A percentile compares a stretch with the other conserved stretches of the same genome.
Conservation (phyloP, 2,329 filamentous ascomycete genomes). For the Ascochyta fabae region DNA sequence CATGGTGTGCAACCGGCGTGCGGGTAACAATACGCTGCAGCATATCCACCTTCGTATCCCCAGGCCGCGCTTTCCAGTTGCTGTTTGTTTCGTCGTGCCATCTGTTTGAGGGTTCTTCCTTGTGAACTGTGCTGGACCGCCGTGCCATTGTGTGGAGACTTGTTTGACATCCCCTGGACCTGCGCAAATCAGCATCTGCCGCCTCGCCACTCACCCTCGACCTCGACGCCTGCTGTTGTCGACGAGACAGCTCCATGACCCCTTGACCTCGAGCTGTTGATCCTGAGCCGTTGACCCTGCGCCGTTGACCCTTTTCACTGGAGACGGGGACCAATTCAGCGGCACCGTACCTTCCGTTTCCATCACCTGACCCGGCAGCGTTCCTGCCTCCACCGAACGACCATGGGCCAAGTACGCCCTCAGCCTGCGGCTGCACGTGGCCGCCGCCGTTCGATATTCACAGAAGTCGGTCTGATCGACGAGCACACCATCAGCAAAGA, state of each 20-base stretch:
- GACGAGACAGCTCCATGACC: conserved; percentile 2
- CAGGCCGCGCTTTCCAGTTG: conserved; percentile 3
- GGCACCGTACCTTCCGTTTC: not conserved
- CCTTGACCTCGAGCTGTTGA: not conserved
- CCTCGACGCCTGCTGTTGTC: not conserved
- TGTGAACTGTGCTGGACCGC: conserved; percentile 3
- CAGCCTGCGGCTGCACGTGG: conserved; percentile 30
- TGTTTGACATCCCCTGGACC: conserved; percentile 10
- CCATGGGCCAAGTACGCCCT: conserved; percentile 39
- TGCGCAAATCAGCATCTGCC: conserved; percentile 15
- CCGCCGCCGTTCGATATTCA: conserved; percentile 45
- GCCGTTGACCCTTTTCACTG: conserved; percentile 8
- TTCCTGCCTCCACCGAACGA: conserved; percentile 6
- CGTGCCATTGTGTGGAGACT: conserved; percentile 16
- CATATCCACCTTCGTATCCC: conserved; percentile 17
- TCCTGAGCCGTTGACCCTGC: not conserved
- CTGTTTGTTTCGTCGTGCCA: conserved; percentile 7
- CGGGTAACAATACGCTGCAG: conserved; percentile 4
- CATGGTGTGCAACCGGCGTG: conserved; percentile 16
- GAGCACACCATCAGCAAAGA: conserved; percentile 38
- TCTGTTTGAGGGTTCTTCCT: conserved; percentile 14
- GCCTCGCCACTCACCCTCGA: conserved; percentile 5
- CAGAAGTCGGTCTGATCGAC: conserved; percentile 47
- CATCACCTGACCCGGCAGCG: not conserved
- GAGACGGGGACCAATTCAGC: conserved; percentile 1